phyloP scores from a whole-genome alignment of 2,329 filamentous ascomycete genomes.

The Catunica adiposa region DNA sequence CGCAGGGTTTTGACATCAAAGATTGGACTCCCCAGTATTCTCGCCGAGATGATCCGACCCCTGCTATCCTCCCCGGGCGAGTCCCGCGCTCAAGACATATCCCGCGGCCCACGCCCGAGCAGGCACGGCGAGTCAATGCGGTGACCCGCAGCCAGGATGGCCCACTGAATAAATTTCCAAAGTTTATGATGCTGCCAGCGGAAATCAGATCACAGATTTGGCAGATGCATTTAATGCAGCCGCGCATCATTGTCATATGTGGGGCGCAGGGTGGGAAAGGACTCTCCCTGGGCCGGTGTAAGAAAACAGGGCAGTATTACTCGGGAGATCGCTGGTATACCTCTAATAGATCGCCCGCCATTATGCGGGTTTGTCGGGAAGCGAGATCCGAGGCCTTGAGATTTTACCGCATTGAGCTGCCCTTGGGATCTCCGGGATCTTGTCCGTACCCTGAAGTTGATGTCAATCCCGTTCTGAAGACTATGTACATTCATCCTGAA shows the following conservation, averaged over 20 bases:
- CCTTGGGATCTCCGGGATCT: conserved; percentile 6
- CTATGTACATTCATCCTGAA: conserved; percentile 16
- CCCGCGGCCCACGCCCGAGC: not conserved
- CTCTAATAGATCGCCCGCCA: conserved; percentile 15
- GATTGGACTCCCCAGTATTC: conserved; percentile 5
- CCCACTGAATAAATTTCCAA: conserved; percentile 5
- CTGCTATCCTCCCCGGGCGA: not conserved
- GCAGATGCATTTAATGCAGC: conserved; percentile 14
- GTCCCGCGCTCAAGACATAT: not conserved
- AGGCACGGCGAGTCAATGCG: no score
- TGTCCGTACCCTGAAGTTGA: not conserved
- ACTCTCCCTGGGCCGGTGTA: not conserved
- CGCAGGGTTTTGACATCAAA: not conserved
- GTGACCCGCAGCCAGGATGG: no score
- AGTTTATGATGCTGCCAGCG: conserved; percentile 15
- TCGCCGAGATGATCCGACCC: not conserved
- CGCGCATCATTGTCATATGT: conserved; percentile 15
- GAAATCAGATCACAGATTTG: conserved; percentile 16
- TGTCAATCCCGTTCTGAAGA: conserved; percentile 14
- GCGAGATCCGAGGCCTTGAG: conserved; percentile 13
- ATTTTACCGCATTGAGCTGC: conserved; percentile 17
- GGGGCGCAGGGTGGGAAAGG: conserved; percentile 4
- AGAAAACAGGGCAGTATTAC: conserved; percentile 9
- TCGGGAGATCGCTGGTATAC: conserved; percentile 15
- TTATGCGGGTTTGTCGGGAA: conserved; percentile 16